phyloP scores from a whole-genome alignment of 2,329 filamentous ascomycete genomes.

The Boeremia exigua region DNA sequence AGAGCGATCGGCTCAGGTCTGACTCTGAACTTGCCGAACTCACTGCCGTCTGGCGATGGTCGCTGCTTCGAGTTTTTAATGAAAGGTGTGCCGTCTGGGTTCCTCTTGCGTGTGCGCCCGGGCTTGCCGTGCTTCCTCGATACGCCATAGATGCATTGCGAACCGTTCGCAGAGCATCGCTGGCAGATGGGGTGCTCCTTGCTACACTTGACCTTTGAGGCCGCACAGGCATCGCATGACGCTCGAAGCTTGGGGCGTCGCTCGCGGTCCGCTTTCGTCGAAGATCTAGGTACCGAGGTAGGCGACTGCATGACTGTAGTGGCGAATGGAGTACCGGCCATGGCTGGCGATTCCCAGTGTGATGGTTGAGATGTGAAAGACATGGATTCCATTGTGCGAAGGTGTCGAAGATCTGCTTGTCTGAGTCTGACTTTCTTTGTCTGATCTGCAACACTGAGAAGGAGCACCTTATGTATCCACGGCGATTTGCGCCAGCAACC shows the following conservation, averaged over 20 bases:
- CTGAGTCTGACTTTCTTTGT: background rate
- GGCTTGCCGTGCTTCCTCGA: slow-evolving; percentile 47
- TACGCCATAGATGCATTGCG: slow-evolving; percentile 41
- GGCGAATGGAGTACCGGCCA: slow-evolving; percentile 8
- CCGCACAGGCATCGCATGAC: slow-evolving; percentile 47
- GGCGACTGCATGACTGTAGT: slow-evolving; percentile 23
- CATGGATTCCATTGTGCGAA: slow-evolving; percentile 23
- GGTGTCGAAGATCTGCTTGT: slow-evolving; percentile 4
- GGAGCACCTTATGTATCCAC: slow-evolving; percentile 13
- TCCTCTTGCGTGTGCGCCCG: slow-evolving; percentile 40
- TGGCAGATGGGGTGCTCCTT: slow-evolving; percentile 44
- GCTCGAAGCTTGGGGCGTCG: slow-evolving; percentile 42
- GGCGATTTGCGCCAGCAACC: slow-evolving; percentile 4
- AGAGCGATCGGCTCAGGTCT: slow-evolving; percentile 29
- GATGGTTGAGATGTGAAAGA: slow-evolving; percentile 29
- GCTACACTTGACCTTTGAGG: slow-evolving; percentile 48
- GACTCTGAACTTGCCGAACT: slow-evolving; percentile 37
- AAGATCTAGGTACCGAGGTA: slow-evolving; percentile 29
- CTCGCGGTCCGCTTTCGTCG: slow-evolving; percentile 20
- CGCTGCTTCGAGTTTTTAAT: slow-evolving; percentile 38
- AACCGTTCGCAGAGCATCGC: slow-evolving; percentile 39
- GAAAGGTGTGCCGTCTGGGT: slow-evolving; percentile 40
- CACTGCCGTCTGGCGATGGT: slow-evolving; percentile 37
- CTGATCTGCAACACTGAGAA: slow-evolving; percentile 2
- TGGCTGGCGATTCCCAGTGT: slow-evolving; percentile 29